Evolutionary conservation across 768 basidiomycete genomes (phyloP).

Genomic region (Pleurotus platypus): DNA sequence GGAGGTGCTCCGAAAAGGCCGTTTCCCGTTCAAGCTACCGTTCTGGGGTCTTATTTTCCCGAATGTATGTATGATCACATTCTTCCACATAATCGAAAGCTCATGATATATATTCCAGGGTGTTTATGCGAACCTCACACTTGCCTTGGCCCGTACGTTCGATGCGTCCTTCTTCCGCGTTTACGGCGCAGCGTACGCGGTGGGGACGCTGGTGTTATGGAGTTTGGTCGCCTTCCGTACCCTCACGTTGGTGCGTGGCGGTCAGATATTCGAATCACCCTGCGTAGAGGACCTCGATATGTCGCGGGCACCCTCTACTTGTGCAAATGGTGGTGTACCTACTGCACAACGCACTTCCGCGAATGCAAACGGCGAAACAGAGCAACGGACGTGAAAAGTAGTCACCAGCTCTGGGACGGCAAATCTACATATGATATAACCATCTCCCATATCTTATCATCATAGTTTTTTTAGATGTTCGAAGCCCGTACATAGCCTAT

Average conservation of each 20-base stretch:
- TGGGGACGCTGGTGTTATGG: conserved; percentile 51
- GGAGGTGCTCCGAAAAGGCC: conserved; percentile 34
- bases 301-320: background rate
- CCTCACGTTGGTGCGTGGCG: conserved; percentile 24
- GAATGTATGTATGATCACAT: conserved; percentile 39
- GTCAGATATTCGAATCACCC: conserved; percentile 40
- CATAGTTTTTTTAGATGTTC: too few relatives aligned
- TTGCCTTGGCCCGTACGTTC: conserved; percentile 45
- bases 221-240: conserved; percentile 42
- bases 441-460: too few relatives aligned
- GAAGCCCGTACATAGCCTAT: too few relatives aligned
- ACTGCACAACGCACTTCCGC: background rate
- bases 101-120: conserved; percentile 28
- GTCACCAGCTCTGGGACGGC: too few relatives aligned
- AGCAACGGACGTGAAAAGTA: too few relatives aligned
- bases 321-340: background rate
- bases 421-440: too few relatives aligned
- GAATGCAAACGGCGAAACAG: background rate
- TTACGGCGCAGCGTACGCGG: conserved; percentile 53
- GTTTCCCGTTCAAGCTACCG: conserved; percentile 49
- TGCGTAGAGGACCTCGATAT: conserved; percentile 31
- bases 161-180: conserved; percentile 54
- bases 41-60: conserved; percentile 75
- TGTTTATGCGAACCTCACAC: conserved; percentile 66
- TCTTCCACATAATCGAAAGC: background rate